Evolutionary conservation across 1,139 yeast genomes (phyloP).

Genomic region (Blastobotrys indianensis): DNA sequence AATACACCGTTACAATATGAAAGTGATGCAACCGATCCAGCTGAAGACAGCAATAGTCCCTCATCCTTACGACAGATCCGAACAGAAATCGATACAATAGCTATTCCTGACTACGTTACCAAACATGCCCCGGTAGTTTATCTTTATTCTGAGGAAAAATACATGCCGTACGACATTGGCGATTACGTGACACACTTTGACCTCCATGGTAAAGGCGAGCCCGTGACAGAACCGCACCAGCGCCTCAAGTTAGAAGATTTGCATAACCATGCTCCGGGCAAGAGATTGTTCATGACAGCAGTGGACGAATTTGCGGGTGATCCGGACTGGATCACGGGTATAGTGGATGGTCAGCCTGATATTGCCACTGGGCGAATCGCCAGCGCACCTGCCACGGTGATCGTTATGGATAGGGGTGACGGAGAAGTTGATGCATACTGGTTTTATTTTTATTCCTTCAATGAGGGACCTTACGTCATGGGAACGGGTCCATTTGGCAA

Average conservation of each 20-base stretch:
- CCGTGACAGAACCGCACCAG: neutral
- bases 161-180: conserved; percentile 75
- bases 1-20: too few species aligned
- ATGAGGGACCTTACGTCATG: conserved; percentile 94
- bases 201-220: conserved; percentile 26
- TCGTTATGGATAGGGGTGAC: conserved; percentile 86
- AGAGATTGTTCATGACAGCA: conserved; percentile 49
- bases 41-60: too few species aligned
- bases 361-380: conserved; percentile 62
- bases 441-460: conserved; percentile 94
- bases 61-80: too few species aligned
- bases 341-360: conserved; percentile 53
- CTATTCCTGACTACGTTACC: conserved; percentile 65
- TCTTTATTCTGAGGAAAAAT: conserved; percentile 81
- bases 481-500: conserved; percentile 96
- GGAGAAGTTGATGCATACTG: conserved; percentile 93
- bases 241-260: conserved; percentile 5
- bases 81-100: too few species aligned
- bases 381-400: conserved; percentile 73
- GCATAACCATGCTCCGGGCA: conserved; percentile 19
- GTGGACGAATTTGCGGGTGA: conserved; percentile 63
- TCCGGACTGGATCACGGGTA: conserved; percentile 86
- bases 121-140: conserved; percentile 77
- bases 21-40: too few species aligned
- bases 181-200: conserved; percentile 61